Percentiles rank a stretch among this genome's conserved stretches.
Conservation (phyloP, 2,329 filamentous ascomycete species). For the Fusarium vanettenii region DNA sequence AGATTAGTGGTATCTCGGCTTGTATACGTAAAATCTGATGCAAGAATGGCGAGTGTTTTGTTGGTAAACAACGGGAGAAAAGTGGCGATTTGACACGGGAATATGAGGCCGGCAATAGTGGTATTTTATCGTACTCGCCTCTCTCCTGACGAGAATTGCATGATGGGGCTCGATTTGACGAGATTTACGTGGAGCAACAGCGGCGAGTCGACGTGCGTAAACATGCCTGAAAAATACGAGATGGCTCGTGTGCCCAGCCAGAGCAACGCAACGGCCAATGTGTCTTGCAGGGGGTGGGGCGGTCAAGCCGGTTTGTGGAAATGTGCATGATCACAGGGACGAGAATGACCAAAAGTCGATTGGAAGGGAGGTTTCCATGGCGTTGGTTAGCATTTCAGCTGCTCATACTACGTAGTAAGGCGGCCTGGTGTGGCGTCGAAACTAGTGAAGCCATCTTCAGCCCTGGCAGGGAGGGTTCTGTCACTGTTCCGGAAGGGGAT, state of each 20-base stretch:
- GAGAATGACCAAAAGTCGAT: not conserved
- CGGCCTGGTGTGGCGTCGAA: constrained; percentile 7
- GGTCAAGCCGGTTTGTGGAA: not conserved
- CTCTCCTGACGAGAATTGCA: not conserved
- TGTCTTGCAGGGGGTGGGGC: not conserved
- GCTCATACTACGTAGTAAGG: not conserved
- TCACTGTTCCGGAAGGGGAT: not conserved
- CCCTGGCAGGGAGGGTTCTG: not conserved
- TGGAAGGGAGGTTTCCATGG: constrained; percentile 3
- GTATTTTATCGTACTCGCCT: not conserved
- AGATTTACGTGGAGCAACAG: not conserved
- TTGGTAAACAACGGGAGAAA: not conserved
- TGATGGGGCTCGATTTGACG: not conserved
- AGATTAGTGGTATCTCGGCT: not conserved
- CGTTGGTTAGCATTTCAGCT: constrained; percentile 13
- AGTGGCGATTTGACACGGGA: not conserved
- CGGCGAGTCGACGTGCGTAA: not conserved
- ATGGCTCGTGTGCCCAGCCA: not conserved
- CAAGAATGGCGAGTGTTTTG: not conserved
- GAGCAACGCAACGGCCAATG: not conserved
- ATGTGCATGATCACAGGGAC: constrained; percentile 15
- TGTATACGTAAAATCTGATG: not conserved
- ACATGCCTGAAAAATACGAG: not conserved
- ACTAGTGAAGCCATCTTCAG: constrained; percentile 21
- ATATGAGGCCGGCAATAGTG: not conserved